phyloP scores from a whole-genome alignment of 306 rosid genomes.

The Bauhinia variegata region DNA sequence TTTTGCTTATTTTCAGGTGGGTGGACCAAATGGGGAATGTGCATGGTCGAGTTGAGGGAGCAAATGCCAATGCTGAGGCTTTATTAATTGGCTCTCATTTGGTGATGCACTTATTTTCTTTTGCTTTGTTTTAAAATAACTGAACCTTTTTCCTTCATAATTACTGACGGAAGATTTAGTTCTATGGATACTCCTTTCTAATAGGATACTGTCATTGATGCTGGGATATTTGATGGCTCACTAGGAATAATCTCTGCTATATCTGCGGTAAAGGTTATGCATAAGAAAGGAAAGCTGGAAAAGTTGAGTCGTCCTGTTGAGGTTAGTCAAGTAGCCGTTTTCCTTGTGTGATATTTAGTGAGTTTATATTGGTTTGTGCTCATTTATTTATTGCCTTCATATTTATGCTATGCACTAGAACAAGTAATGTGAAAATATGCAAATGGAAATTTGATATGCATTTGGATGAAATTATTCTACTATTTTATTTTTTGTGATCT shows the following conservation, averaged over 20 bases:
- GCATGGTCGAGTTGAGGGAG: slow-evolving; percentile 84
- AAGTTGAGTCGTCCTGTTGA: slow-evolving; percentile 76
- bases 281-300: slow-evolving; percentile 56
- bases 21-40: slow-evolving; percentile 85
- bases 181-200: slow-evolving; percentile 24
- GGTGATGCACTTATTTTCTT: slow-evolving; percentile 50
- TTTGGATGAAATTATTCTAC: slow-evolving; percentile 8
- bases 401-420: not conserved
- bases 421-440: not conserved
- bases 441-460: not conserved
- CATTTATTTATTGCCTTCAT: slow-evolving; percentile 5
- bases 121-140: not conserved
- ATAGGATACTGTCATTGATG: slow-evolving; percentile 94
- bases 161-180: not conserved
- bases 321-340: slow-evolving; percentile 52
- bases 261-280: slow-evolving; percentile 81
- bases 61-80: slow-evolving; percentile 68
- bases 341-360: slow-evolving; percentile 8
- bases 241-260: slow-evolving; percentile 84
- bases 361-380: not conserved
- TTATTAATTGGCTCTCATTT: slow-evolving; percentile 85
- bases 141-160: slow-evolving; percentile 27
- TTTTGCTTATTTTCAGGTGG: slow-evolving; percentile 69
- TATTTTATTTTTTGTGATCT: slow-evolving; percentile 8
- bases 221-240: slow-evolving; percentile 89